Conservation (phyloP, 83 land plant genomes). For the Diphasiastrum complanatum region DNA sequence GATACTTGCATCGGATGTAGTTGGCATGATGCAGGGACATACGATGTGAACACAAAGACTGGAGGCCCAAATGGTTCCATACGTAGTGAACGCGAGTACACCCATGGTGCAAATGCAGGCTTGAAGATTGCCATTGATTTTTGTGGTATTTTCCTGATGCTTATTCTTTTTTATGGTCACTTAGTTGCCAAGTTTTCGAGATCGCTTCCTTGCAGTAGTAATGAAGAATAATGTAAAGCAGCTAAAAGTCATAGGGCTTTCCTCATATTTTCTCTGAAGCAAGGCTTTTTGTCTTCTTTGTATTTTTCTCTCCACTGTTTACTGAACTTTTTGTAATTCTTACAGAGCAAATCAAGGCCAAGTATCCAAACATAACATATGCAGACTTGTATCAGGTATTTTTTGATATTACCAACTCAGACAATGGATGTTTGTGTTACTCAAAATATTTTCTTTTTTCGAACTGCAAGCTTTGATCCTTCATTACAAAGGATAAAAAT, state of each 20-base stretch:
- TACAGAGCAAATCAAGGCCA: slow-evolving; percentile 71
- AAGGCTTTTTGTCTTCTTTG: too few species aligned
- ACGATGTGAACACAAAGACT: slow-evolving; percentile 63
- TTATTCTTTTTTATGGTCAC: slow-evolving; percentile 2
- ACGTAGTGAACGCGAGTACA: slow-evolving; percentile 52
- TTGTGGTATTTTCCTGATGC: slow-evolving; percentile 41
- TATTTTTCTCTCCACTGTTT: neutral
- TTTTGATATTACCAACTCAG: neutral
- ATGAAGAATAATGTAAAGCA: too few species aligned
- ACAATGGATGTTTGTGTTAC: too few species aligned
- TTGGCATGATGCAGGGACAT: slow-evolving; percentile 97
- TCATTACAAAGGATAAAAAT: too few species aligned
- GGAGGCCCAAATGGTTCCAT: slow-evolving; percentile 94
- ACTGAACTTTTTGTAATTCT: neutral
- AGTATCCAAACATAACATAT: slow-evolving; percentile 65
- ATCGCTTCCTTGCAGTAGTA: too few species aligned
- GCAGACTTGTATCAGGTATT: slow-evolving; percentile 89
- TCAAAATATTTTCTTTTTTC: too few species aligned
- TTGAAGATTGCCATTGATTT: slow-evolving; percentile 64
- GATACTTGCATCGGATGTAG: too few species aligned
- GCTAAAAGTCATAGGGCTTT: too few species aligned
- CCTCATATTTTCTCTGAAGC: too few species aligned
- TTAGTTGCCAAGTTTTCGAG: too few species aligned
- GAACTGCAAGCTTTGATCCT: too few species aligned
- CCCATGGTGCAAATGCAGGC: slow-evolving; percentile 62